Percentiles rank a stretch among this genome's conserved stretches.
Conservation (phyloP, 371 early-diverging fungal species). For the Rhizomucor pusillus region DNA sequence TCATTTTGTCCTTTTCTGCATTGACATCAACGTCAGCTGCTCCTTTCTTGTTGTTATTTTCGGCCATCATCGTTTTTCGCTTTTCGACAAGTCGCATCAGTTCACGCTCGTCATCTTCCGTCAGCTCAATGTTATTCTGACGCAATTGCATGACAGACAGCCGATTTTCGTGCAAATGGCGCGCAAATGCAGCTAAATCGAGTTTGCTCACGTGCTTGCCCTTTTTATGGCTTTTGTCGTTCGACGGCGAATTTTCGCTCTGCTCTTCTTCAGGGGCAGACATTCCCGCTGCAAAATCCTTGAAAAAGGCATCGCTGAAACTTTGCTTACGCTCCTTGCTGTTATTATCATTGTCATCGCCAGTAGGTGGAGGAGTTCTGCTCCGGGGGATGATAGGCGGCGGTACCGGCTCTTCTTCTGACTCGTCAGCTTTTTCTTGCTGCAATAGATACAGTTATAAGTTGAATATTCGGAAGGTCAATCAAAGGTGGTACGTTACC, state of each 20-base stretch:
- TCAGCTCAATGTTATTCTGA: constrained; percentile 29
- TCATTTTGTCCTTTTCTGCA: no score
- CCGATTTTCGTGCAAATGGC: constrained; percentile 43
- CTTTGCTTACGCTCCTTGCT: constrained; percentile 4
- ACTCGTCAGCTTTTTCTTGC: no score
- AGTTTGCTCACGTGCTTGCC: constrained; percentile 17
- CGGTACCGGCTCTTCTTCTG: no score
- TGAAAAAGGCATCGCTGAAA: constrained; percentile 34
- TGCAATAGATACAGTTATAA: no score
- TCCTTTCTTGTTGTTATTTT: background rate
- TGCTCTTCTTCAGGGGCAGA: background rate
- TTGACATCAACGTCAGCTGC: background rate
- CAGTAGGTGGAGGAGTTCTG: constrained; percentile 11
- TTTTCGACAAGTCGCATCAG: constrained; percentile 26
- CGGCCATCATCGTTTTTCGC: constrained; percentile 13
- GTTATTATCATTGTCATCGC: constrained; percentile 1
- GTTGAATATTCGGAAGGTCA: no score
- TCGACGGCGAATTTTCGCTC: constrained; percentile 1
- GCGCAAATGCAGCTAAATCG: constrained; percentile 39
- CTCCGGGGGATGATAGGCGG: constrained; percentile 7
- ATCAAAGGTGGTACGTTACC: no score
- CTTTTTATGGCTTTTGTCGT: background rate
- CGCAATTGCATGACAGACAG: constrained; percentile 39
- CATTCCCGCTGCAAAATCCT: constrained; percentile 28
- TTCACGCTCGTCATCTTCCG: constrained; percentile 46